Base-by-base conservation (phyloP, 495 filamentous ascomycete species). In the Xylaria venustula region DNA sequence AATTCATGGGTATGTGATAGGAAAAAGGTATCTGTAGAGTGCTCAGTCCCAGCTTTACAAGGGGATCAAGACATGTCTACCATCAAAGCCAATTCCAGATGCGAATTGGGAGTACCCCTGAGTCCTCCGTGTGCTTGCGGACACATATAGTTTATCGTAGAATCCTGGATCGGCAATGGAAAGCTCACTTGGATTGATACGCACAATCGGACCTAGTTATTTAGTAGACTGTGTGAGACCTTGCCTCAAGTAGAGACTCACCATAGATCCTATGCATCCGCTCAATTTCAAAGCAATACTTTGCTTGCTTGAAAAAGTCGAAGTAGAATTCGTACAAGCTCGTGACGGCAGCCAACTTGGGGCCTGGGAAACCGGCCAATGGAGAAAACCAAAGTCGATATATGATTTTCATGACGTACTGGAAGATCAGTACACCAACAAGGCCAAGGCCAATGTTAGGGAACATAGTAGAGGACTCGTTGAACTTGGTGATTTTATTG, bases 131-230 rank as follows among this genome's bases (percentile, higher is more conserved):
- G 12, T 52, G 53, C 12, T 11, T 0, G n/a, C 58, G n/a, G 17
- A 12, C 7, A 75, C 23, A 42, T 77, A 77, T 2, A 79, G 64
- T 47, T 66, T 73, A 30, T 78, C 72, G 58, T 72, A 76, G 58
- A 74, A 64, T 34, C 67, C 70, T 3, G 70, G 74, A 57, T 80
- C 73, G 37, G 60, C 67, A 12, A 78, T 65, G 57, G 77, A 75
- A 37, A 79, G 62, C 58, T 79, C 75, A 30, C 72, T 65, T 6
- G 76, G 76, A 0, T 61, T 64, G 56, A 79, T 77, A 41, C 76
- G 75, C 22, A 79, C 67, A 32, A 77, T 61, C 20, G 73, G 71
- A 0, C 73, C 71, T 41, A 17, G 50, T 53, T 7, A 12, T 42
- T 49, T 20, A 30, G 20, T 7, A 49, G 7, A 32, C 55, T 8